Base-by-base conservation (phyloP, 805 yeast genomes). In the Metschnikowia matae region DNA sequence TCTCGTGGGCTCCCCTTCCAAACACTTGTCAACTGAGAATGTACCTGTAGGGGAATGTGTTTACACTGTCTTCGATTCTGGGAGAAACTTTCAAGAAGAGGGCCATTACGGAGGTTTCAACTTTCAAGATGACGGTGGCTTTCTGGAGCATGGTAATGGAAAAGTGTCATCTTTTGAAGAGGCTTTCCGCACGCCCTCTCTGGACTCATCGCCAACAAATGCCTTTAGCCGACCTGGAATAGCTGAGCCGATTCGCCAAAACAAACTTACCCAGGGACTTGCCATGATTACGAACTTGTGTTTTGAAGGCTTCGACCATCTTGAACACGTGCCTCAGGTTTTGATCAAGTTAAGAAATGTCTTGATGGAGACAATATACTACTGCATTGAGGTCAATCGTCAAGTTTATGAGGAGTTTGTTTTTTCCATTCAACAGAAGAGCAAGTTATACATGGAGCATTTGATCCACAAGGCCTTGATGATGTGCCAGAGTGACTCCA, bases 201-300 rank as follows among this genome's bases (percentile, higher is more conserved):
- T 38, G 13, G 40, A 38, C 15, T 38, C 26, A 7, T 38, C 13
- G 11, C 23, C 40, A 14, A 38, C 32, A 14, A 39, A 39, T 23
- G 17, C 29, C 31, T 39, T 39, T 3, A 14, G 6, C 7, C 41
- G 18, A 18, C 31, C 17, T n/a, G 31, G n/a, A 23, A 39, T 39
- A 11, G 26, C n/a, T 7, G 31, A 14, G 18, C 41, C 8, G 31
- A 39, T 11, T 14, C 11, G 14, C 38, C 46, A 35, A 21, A 44
- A 44, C 23, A 35, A 26, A 32, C 49, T 56, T 26, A 29, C 53
- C 6, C 48, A 40, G n/a, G 49, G 56, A 2, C 47, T 56, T 38
- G 58, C 55, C 26, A 42, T 52, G 11, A 52, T 56, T 33, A 48
- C 54, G 17, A 48, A 53, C 26, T 44, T 56, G 17, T 48, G 54